Evolutionary conservation across 108 stramenopile species (phyloP).

Genomic region (Fragilaria crotonensis): DNA sequence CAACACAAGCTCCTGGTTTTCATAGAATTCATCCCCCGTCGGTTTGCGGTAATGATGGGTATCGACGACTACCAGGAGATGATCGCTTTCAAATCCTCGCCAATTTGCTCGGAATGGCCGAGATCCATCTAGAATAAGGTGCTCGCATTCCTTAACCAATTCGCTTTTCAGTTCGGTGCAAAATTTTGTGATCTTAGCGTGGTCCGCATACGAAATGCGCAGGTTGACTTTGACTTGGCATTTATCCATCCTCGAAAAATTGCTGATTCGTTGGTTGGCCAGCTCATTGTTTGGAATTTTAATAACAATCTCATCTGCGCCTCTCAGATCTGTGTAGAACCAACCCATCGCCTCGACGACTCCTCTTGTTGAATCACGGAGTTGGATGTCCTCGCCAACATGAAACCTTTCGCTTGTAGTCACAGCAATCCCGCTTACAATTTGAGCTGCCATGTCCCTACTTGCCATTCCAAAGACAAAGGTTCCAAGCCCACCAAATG

Average conservation of each 20-base stretch:
- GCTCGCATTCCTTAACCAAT: conserved; percentile 38
- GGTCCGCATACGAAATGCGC: conserved; percentile 40
- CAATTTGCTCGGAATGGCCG: conserved; percentile 44
- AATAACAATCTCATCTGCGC: conserved; percentile 39
- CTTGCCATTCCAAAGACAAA: conserved; percentile 8
- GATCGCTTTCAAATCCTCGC: conserved; percentile 32
- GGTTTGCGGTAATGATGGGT: conserved; percentile 33
- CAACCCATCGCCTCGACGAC: conserved; percentile 41
- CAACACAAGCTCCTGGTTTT: conserved; percentile 37
- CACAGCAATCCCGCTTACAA: conserved; percentile 50
- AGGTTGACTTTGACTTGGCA: conserved; percentile 61
- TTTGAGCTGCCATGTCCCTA: conserved; percentile 12
- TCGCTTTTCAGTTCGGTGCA: conserved; percentile 39
- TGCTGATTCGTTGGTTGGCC: conserved; percentile 34
- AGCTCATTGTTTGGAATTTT: conserved; percentile 57
- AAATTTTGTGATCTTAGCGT: conserved; percentile 43
- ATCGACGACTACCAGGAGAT: conserved; percentile 51
- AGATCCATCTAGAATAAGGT: conserved; percentile 53
- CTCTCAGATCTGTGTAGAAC: conserved; percentile 25
- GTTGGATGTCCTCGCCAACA: conserved; percentile 45
- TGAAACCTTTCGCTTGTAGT: conserved; percentile 40
- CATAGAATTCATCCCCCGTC: conserved; percentile 33
- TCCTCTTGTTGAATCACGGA: conserved; percentile 46
- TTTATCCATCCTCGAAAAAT: conserved; percentile 30
- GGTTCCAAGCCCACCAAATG: conserved; percentile 8